Conservation (phyloP, 352 stramenopile species). For the Globisporangium cystogenes region DNA sequence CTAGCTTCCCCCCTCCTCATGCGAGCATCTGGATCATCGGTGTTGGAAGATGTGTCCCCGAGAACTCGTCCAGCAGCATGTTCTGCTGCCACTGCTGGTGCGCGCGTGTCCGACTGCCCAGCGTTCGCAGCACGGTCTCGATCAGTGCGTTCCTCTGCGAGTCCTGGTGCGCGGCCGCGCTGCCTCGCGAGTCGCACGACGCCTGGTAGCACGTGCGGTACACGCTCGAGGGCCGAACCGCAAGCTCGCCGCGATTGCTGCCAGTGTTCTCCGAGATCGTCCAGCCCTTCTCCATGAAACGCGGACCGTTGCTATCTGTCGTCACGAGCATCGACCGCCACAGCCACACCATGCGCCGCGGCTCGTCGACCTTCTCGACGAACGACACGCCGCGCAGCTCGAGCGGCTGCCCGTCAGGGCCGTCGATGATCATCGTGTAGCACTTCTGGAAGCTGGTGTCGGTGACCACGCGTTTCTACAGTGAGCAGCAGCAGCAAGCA, state of each 20-base stretch:
- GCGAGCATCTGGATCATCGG: neutral
- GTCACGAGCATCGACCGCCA: constrained; percentile 4
- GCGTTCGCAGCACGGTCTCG: constrained; percentile 3
- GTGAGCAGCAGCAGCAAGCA: neutral
- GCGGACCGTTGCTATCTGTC: neutral
- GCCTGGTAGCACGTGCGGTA: constrained; percentile 10
- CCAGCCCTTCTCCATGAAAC: constrained; percentile 12
- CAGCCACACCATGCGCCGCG: constrained; percentile 4
- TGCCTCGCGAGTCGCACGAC: constrained; percentile 6
- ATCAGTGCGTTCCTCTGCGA: neutral
- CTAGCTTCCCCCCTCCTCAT: no score
- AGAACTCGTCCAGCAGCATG: constrained; percentile 4
- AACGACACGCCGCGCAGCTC: constrained; percentile 8
- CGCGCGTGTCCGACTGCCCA: constrained; percentile 1
- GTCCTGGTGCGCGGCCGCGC: neutral
- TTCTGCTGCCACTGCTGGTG: constrained; percentile 8
- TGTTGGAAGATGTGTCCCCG: neutral
- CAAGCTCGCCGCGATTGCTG: neutral
- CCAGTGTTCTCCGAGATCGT: constrained; percentile 1
- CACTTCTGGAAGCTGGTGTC: constrained; percentile 11
- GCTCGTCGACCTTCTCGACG: constrained; percentile 6
- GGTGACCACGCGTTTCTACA: constrained; percentile 5
- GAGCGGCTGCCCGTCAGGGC: neutral
- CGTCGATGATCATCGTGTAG: constrained; percentile 13
- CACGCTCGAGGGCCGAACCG: neutral